Evolutionary conservation across 371 early-diverging fungal genomes (phyloP), one percentile per base, ranked within the genome.

Genomic region (Parasitella parasitica): DNA sequence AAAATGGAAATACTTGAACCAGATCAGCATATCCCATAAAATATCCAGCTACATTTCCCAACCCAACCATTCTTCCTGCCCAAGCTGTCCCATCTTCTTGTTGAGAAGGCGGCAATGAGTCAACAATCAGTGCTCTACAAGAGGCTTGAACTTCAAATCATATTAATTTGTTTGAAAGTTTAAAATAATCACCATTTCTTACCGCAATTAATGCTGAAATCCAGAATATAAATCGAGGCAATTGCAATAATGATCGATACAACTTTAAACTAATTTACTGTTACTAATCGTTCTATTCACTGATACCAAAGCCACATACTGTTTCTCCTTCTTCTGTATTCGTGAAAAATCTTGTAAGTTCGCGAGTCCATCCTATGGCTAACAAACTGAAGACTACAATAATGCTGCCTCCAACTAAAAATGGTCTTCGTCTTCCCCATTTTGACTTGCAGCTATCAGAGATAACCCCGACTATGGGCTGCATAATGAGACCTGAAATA

Each of bases 121-220:
- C 98, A 13, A 97, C 93, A 28, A 95, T 86, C 16, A 97, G 76
- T 22, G 95, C 93, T 57, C 98, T 88, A 67, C 89, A 88, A 41
- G 87, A 83, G 43, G 94, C 94, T 77, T 93, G 92, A 7, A 92
- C 88, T 87, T 61, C 24, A 39, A 11, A 1, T 28, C 15, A 34
- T 12, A 11, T 57, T 51, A 12, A 18, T 55, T 20, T 52, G n/a
- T n/a, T n/a, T n/a, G n/a, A n/a, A n/a, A n/a, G n/a, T n/a, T n/a
- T 24, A 24, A 50, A 38, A 22, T 1, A 13, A 38, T 6, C 9
- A 6, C 12, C 4, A 27, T 18, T 13, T 11, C 77, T 70, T 79
- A 86, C 89, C 86, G 38, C 91, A 88, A 68, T 97, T 97, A 38
- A 97, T 85, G 24, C 95, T 88, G 72, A 97, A 96, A 77, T 97